Conservation (phyloP, 1,284 basidiomycete species). For the Erythrobasidium hasegawianum region DNA sequence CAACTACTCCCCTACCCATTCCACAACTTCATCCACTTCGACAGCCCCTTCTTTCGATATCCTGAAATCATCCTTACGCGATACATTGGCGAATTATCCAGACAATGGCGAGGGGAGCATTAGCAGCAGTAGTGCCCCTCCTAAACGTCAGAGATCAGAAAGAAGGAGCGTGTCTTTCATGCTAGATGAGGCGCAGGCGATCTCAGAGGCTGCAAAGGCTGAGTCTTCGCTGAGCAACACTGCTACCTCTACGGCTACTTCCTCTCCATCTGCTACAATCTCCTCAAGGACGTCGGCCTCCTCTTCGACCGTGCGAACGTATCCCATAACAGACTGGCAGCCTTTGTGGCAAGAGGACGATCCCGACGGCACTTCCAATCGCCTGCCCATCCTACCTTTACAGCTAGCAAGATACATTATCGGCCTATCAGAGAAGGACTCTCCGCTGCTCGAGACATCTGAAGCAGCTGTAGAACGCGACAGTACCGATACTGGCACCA, state of each 20-base stretch:
- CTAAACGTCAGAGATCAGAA: not conserved
- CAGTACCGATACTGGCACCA: not conserved
- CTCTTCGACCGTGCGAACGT: not conserved
- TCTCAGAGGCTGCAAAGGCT: constrained; percentile 1
- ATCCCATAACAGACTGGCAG: not conserved
- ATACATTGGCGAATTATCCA: not conserved
- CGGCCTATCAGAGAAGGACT: not conserved
- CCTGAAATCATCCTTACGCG: not conserved
- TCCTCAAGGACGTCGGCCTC: no score
- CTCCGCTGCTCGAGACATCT: not conserved
- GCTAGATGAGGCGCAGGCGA: constrained; percentile 4
- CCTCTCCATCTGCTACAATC: not conserved
- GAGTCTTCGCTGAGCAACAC: not conserved
- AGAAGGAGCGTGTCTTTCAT: constrained; percentile 6
- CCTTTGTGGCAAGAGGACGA: not conserved
- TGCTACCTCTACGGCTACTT: no score
- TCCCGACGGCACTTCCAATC: not conserved
- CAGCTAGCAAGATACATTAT: not conserved
- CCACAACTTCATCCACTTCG: not conserved
- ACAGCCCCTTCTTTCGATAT: not conserved
- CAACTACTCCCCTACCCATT: not conserved
- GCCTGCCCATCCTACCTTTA: not conserved
- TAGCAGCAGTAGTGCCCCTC: not conserved
- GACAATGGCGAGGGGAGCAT: not conserved
- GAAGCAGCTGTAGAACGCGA: not conserved